Percentiles rank a stretch among this genome's conserved stretches.
Evolutionary conservation across 257 asterid genomes (phyloP).

Genomic region (Lithospermum erythrorhizon): DNA sequence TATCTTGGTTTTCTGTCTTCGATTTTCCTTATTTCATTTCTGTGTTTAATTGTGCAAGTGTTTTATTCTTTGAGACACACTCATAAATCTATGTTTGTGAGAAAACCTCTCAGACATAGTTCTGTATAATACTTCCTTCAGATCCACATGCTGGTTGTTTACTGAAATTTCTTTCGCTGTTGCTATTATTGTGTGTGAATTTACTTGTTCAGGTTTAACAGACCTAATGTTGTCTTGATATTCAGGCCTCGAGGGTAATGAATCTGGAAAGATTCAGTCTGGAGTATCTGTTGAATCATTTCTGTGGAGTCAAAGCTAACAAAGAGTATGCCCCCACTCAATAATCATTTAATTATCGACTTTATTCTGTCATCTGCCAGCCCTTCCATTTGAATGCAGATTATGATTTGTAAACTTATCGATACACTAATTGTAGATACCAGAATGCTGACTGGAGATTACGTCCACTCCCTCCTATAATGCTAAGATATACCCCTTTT

Average conservation of each 20-base stretch:
- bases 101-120: no score
- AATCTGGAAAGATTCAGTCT: slow-evolving; percentile 85
- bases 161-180: not conserved
- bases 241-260: slow-evolving; percentile 88
- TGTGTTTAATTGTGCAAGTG: not conserved
- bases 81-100: not conserved
- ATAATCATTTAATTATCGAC: not conserved
- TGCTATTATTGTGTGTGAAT: no score
- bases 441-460: slow-evolving; percentile 99
- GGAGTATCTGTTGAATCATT: slow-evolving; percentile 68
- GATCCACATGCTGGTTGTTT: not conserved
- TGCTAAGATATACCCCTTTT: slow-evolving; percentile 46
- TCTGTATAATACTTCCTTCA: not conserved
- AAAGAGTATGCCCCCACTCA: slow-evolving; percentile 53
- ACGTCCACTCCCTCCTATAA: slow-evolving; percentile 83
- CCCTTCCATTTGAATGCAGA: not conserved
- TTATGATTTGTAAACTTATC: slow-evolving; percentile 15
- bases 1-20: not conserved
- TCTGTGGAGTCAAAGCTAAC: slow-evolving; percentile 86
- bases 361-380: not conserved
- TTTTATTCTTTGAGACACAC: not conserved
- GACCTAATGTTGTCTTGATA: slow-evolving; percentile 15
- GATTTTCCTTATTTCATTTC: not conserved
- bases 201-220: slow-evolving; percentile 11
- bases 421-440: slow-evolving; percentile 43